Evolutionary conservation across 2,329 filamentous ascomycete genomes (phyloP).

Genomic region (Ophiosphaerella narmari): DNA sequence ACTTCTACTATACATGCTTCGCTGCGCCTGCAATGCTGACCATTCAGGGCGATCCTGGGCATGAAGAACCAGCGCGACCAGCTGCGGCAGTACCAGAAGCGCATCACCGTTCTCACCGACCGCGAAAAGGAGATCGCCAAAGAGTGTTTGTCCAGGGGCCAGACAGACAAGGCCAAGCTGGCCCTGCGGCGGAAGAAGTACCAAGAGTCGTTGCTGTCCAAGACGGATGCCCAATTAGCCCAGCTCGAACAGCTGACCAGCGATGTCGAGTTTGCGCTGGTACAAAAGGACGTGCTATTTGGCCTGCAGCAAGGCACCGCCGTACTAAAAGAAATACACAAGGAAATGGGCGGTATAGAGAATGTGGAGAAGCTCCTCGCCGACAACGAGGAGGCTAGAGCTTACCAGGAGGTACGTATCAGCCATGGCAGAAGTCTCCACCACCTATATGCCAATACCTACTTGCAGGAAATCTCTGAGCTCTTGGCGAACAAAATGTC

Average conservation of each 20-base stretch:
- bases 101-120: constrained; percentile 82
- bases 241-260: constrained; percentile 87
- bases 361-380: constrained; percentile 94
- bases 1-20: neutral
- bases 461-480: constrained; percentile 79
- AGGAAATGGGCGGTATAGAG: constrained; percentile 94
- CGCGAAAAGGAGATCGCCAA: constrained; percentile 86
- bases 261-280: constrained; percentile 91
- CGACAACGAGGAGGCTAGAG: constrained; percentile 85
- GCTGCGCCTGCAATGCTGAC: constrained; percentile 11
- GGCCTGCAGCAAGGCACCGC: constrained; percentile 89
- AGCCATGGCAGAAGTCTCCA: neutral
- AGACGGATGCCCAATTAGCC: constrained; percentile 92
- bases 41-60: constrained; percentile 84
- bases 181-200: constrained; percentile 95
- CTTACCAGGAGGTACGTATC: constrained; percentile 77
- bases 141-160: constrained; percentile 77
- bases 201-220: constrained; percentile 84
- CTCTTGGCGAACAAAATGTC: constrained; percentile 88
- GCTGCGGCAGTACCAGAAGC: constrained; percentile 92
- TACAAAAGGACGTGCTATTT: constrained; percentile 95
- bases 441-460: constrained; percentile 3
- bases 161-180: constrained; percentile 81
- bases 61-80: constrained; percentile 98
- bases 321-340: constrained; percentile 88